A percentile compares a stretch with the other conserved stretches of the same genome.
These are phyloP conservation scores for Scheffersomyces amazonensis DNA, from an alignment of 805 yeast genomes.

Conservation along the genomic window DNA sequence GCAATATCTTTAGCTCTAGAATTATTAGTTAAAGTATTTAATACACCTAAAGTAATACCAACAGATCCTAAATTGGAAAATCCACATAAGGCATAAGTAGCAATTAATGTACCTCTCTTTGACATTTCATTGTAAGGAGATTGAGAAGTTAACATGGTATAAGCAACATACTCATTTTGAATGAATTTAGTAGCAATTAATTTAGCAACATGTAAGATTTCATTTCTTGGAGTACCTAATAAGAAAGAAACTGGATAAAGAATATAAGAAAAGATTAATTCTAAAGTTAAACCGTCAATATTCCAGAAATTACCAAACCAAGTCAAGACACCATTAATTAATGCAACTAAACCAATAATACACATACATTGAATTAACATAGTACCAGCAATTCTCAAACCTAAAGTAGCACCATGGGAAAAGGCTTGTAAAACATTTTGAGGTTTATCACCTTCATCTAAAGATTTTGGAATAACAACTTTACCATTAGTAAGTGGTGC, in stretches of 20 bases:
- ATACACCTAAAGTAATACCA: conserved; percentile 60
- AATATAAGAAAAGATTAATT: conserved; percentile 54
- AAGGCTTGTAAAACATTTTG: conserved; percentile 57
- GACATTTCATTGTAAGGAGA: conserved; percentile 47
- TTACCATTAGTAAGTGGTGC: conserved; percentile 49
- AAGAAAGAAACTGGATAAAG: conserved; percentile 61
- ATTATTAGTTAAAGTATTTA: conserved; percentile 52
- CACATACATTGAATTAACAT: conserved; percentile 58
- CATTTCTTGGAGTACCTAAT: conserved; percentile 53
- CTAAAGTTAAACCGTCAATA: conserved; percentile 48
- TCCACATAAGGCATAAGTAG: conserved; percentile 62
- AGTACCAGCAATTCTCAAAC: conserved; percentile 54
- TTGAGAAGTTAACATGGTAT: conserved; percentile 33
- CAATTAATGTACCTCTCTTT: conserved; percentile 50
- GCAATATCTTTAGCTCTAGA: conserved; percentile 48
- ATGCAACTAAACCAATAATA: conserved; percentile 58
- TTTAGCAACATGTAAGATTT: conserved; percentile 47
- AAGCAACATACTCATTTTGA: conserved; percentile 63
- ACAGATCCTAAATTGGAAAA: conserved; percentile 61
- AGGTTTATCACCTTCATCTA: conserved; percentile 34
- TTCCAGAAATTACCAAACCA: conserved; percentile 68
- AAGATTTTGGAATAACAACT: conserved; percentile 35
- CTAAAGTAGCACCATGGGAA: conserved; percentile 56
- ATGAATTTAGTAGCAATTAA: conserved; percentile 56
- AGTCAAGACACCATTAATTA: conserved; percentile 52